These are phyloP conservation scores for Starmerella potacharoeniae DNA, from an alignment of 805 yeast genomes.

Conservation along the genomic window DNA sequence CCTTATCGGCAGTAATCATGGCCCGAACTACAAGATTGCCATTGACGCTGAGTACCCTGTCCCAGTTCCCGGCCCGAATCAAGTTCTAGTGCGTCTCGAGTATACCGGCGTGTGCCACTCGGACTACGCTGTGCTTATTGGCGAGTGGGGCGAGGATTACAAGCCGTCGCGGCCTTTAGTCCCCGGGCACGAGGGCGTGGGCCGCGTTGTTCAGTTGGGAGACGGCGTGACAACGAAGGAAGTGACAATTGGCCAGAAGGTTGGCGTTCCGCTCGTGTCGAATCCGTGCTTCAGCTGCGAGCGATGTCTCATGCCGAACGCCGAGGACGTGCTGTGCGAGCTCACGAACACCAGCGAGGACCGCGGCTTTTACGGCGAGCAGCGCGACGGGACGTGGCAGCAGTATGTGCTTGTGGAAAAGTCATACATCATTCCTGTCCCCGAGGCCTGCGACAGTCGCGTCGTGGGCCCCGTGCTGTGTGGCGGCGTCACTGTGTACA, in stretches of 20 bases:
- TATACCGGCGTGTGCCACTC: constrained; percentile 5
- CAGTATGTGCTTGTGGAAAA: constrained; percentile 57
- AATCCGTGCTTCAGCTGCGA: constrained; percentile 49
- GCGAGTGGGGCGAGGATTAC: constrained; percentile 4
- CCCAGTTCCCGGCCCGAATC: neutral
- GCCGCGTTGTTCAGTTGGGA: constrained; percentile 3
- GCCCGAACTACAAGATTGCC: neutral
- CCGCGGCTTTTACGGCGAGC: constrained; percentile 45
- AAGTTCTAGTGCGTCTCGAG: constrained; percentile 1
- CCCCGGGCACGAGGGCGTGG: constrained; percentile 9
- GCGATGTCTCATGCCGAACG: constrained; percentile 38
- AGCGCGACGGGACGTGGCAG: constrained; percentile 52
- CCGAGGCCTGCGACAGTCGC: constrained; percentile 44
- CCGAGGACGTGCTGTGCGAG: constrained; percentile 48
- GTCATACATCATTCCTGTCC: constrained; percentile 50
- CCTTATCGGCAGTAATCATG: neutral
- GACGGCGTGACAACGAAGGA: neutral
- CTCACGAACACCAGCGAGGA: constrained; percentile 6
- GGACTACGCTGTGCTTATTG: neutral
- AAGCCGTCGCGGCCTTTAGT: neutral
- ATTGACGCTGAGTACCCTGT: neutral
- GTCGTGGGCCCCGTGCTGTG: constrained; percentile 52
- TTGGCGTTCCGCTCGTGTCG: constrained; percentile 2
- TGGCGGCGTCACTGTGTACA: constrained; percentile 59
- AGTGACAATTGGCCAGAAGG: constrained; percentile 3